Evolutionary conservation across 768 basidiomycete species (phyloP).

Genomic region (Lactarius pseudohatsudake): DNA sequence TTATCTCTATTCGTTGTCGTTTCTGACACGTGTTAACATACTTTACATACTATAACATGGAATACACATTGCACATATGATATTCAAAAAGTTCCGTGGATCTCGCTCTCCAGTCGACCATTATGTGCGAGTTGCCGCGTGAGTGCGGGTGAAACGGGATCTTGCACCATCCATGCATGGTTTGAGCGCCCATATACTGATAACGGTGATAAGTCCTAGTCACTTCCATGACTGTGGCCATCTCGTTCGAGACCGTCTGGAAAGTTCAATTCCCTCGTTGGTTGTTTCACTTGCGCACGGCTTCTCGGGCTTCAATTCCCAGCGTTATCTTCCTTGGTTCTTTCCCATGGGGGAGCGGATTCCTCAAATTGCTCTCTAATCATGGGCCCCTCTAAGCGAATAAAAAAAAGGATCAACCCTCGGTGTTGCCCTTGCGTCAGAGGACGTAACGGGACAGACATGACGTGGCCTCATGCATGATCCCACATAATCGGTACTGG

Average conservation of each 20-base stretch:
- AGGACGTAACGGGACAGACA: constrained; percentile 22
- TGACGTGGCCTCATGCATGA: constrained; percentile 17
- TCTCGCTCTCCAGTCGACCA: constrained; percentile 3
- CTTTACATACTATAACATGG: background rate
- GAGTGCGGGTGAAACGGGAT: background rate
- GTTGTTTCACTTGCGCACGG: background rate
- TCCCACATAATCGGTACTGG: background rate
- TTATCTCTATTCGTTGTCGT: constrained; percentile 3
- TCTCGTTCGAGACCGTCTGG: background rate
- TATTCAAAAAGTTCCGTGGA: constrained; percentile 2
- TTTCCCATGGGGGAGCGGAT: background rate
- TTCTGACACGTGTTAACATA: background rate
- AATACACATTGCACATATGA: background rate
- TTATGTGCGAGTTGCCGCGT: constrained; percentile 14
- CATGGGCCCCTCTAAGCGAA: constrained; percentile 7
- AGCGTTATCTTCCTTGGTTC: constrained; percentile 7
- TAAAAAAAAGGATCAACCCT: background rate
- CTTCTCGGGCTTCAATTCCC: background rate
- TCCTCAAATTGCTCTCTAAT: background rate
- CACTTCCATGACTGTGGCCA: constrained; percentile 1
- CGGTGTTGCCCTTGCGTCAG: constrained; percentile 14
- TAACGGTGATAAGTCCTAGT: constrained; percentile 8
- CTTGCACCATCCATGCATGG: background rate
- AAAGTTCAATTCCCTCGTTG: background rate
- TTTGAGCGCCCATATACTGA: constrained; percentile 14